These are phyloP conservation scores for Diaporthe aspalathi DNA, from an alignment of 2,329 filamentous ascomycete genomes.

Conservation along the genomic window DNA sequence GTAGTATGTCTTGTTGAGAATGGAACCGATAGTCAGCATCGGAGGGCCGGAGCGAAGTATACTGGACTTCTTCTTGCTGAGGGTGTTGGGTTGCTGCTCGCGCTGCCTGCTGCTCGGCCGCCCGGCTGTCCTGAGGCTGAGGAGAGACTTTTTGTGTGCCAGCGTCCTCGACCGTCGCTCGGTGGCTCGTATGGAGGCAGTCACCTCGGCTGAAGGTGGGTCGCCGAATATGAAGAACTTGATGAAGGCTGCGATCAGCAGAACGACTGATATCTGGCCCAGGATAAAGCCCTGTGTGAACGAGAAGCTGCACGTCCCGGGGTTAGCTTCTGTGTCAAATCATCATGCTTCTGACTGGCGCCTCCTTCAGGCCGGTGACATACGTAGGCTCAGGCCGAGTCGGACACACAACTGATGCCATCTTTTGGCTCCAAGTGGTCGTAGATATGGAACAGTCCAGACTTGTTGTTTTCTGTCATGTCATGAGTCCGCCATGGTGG, in stretches of 20 bases:
- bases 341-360: conserved; percentile 29
- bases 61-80: conserved; percentile 76
- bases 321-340: conserved; percentile 20
- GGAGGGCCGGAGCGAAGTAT: conserved; percentile 76
- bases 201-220: conserved; percentile 83
- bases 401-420: conserved; percentile 57
- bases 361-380: conserved; percentile 43
- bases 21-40: conserved; percentile 88
- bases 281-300: conserved; percentile 95
- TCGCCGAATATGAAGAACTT: conserved; percentile 99
- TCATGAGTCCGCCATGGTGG: conserved; percentile 15
- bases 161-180: conserved; percentile 79
- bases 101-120: conserved; percentile 47
- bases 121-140: conserved; percentile 66
- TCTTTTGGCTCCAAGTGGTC: conserved; percentile 41
- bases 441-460: background rate
- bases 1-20: conserved; percentile 97
- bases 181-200: conserved; percentile 79
- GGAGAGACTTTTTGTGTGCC: conserved; percentile 79
- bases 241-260: conserved; percentile 94
- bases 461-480: background rate
- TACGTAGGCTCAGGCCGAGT: conserved; percentile 59
- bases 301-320: conserved; percentile 69
- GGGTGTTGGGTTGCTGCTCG: conserved; percentile 49
- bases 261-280: conserved; percentile 90